Conservation (phyloP, 78 protist genomes). For the Andalucia godoyi region DNA sequence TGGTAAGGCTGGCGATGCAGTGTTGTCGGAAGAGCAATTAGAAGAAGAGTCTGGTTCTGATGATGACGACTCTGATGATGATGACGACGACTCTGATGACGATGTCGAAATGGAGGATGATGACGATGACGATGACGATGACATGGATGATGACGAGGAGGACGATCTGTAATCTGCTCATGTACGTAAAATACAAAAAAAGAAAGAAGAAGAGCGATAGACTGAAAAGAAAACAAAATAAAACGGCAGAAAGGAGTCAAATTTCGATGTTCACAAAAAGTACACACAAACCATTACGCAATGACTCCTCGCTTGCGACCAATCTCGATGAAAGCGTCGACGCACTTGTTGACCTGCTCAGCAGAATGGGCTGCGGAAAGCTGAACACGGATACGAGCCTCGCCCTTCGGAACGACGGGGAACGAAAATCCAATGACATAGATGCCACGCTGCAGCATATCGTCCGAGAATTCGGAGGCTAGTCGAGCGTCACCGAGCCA, state of each 20-base stretch:
- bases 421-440: constrained; percentile 56
- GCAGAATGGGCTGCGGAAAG: constrained; percentile 57
- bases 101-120: neutral
- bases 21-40: neutral
- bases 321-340: constrained; percentile 49
- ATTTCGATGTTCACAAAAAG: neutral
- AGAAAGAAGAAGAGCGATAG: neutral
- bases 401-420: constrained; percentile 59
- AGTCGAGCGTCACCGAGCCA: constrained; percentile 57
- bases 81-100: constrained; percentile 2
- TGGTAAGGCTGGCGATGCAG: neutral
- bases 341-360: constrained; percentile 21
- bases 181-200: no score
- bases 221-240: neutral
- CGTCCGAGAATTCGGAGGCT: constrained; percentile 53
- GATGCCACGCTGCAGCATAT: constrained; percentile 49
- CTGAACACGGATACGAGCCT: constrained; percentile 68
- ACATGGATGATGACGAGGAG: no score
- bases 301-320: constrained; percentile 6
- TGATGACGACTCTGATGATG: neutral
- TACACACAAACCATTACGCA: no score
- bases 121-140: neutral
- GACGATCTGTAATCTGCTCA: no score
- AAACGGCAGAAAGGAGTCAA: neutral
- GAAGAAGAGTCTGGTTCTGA: neutral